Conservation (phyloP, 73 alveolate genomes). For the Urostyla sp. region DNA sequence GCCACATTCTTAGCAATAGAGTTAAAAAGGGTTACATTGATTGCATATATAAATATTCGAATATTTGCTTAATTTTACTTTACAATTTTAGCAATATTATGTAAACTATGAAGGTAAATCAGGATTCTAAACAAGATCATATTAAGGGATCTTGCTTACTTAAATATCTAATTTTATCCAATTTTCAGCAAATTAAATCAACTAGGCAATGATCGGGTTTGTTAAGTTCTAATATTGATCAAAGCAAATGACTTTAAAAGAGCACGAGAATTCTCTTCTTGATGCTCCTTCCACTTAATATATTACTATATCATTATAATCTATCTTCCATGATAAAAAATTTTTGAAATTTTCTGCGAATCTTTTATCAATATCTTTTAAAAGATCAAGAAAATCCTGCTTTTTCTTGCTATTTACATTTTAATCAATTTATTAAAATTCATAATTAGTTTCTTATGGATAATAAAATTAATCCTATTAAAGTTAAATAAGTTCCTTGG, state of each 20-base stretch:
- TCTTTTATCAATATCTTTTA: not conserved
- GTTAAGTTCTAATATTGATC: not conserved
- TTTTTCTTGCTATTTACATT: too few relatives aligned
- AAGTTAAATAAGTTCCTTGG: too few relatives aligned
- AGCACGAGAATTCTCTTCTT: conserved; percentile 24
- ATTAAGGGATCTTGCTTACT: not conserved
- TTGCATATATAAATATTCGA: not conserved
- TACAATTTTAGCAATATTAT: not conserved
- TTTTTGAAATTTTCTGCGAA: conserved; percentile 12
- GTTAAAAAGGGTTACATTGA: not conserved
- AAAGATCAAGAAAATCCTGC: too few relatives aligned
- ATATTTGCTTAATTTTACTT: not conserved
- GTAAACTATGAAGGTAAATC: not conserved
- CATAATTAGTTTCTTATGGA: too few relatives aligned
- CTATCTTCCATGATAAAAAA: conserved; percentile 26
- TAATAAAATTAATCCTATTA: too few relatives aligned
- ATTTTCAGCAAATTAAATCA: not conserved
- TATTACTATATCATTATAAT: conserved; percentile 18
- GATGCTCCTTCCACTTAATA: conserved; percentile 29
- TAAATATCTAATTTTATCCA: not conserved
- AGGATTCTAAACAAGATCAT: not conserved
- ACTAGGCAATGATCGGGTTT: conserved; percentile 12
- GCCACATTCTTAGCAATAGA: conserved; percentile 22
- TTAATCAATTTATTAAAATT: too few relatives aligned
- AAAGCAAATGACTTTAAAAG: not conserved